phyloP scores from a whole-genome alignment of 208 protist species.

The Tritrichomonas musculus region DNA sequence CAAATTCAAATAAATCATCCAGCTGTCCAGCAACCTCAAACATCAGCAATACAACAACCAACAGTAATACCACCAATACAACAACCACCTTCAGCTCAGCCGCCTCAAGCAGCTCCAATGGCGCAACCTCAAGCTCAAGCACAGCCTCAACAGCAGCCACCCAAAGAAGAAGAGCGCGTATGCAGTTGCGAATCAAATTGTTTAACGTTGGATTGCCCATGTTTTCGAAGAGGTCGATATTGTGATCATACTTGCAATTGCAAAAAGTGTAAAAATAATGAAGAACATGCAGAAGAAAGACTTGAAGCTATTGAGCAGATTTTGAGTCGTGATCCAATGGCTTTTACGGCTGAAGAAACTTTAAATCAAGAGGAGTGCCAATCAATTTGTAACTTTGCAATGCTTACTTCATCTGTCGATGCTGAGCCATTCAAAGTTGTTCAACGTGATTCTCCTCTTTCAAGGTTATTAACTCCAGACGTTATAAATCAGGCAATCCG shows the following conservation, averaged over 20 bases:
- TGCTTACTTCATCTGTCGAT: slow-evolving; percentile 11
- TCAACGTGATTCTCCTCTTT: background rate
- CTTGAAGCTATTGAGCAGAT: background rate
- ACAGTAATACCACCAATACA: no score
- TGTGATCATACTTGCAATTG: background rate
- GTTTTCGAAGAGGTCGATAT: background rate
- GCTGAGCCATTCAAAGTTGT: background rate
- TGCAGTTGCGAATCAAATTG: background rate
- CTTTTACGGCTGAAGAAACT: background rate
- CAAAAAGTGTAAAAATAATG: background rate
- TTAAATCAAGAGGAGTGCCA: background rate
- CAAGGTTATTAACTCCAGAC: background rate
- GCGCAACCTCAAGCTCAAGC: no score
- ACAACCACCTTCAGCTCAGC: no score
- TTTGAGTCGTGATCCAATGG: background rate
- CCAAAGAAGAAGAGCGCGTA: background rate
- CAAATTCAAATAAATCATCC: no score
- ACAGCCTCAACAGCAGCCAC: background rate
- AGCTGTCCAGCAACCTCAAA: no score
- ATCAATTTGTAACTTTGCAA: slow-evolving; percentile 18
- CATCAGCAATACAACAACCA: no score
- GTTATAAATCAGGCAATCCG: background rate
- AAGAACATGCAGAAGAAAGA: background rate
- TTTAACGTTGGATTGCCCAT: background rate
- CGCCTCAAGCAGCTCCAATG: no score